phyloP scores from a whole-genome alignment of 371 early-diverging fungal species.

The Globomyces sp. region DNA sequence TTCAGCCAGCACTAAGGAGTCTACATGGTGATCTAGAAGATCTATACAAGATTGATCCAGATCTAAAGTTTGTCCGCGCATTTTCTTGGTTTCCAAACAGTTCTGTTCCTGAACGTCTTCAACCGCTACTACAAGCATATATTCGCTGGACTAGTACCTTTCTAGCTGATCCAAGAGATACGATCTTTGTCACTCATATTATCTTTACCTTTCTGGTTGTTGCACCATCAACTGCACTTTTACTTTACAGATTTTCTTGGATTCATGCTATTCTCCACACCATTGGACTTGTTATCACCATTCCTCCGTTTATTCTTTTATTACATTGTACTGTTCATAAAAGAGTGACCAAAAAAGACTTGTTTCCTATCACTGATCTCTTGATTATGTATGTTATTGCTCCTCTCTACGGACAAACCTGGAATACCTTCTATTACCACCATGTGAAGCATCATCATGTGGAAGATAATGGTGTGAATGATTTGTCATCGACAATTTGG shows the following conservation, averaged over 20 bases:
- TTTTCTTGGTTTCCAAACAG: constrained; percentile 21
- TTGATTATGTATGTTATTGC: constrained; percentile 29
- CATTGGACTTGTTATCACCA: constrained; percentile 12
- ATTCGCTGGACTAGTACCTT: constrained; percentile 1
- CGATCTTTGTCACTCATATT: constrained; percentile 21
- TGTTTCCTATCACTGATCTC: constrained; percentile 18
- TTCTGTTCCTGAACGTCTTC: constrained; percentile 1
- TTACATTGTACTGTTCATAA: constrained; percentile 26
- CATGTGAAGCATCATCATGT: constrained; percentile 46
- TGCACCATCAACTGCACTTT: constrained; percentile 19
- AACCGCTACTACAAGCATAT: constrained; percentile 13
- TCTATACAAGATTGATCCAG: neutral
- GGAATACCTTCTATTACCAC: constrained; percentile 40
- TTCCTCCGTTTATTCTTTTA: constrained; percentile 23
- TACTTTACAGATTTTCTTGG: constrained; percentile 24
- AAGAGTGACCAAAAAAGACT: neutral
- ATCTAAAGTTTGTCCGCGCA: neutral
- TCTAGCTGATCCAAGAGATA: constrained; percentile 26
- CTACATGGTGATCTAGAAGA: neutral
- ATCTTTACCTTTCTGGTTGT: constrained; percentile 15
- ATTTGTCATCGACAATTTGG: constrained; percentile 31
- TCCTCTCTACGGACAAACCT: constrained; percentile 41
- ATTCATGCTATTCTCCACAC: constrained; percentile 25
- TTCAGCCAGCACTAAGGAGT: neutral
- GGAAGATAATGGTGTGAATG: constrained; percentile 37